Evolutionary conservation across 805 yeast genomes (phyloP).

Genomic region (Starmerella vaccinii): DNA sequence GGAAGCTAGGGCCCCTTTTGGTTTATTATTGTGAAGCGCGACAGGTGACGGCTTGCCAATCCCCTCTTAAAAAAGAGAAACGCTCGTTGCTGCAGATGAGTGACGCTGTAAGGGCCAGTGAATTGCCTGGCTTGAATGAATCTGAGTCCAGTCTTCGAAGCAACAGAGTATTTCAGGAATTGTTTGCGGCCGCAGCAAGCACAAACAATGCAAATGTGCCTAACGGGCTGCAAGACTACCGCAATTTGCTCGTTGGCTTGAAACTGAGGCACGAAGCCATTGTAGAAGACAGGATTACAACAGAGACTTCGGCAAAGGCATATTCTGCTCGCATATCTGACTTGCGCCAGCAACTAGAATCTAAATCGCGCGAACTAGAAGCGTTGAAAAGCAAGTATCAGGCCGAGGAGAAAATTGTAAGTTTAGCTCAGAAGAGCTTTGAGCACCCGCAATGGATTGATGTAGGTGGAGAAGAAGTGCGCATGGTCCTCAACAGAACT

Average conservation of each 20-base stretch:
- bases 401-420: conserved; percentile 11
- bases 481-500: conserved; percentile 4
- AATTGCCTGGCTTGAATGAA: background rate
- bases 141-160: background rate
- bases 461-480: conserved; percentile 1
- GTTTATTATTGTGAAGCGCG: no score
- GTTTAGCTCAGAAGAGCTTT: conserved; percentile 6
- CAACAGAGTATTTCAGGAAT: background rate
- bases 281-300: background rate
- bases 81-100: background rate
- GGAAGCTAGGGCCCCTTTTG: no score
- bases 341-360: conserved; percentile 5
- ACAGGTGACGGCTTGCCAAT: no score
- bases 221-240: background rate
- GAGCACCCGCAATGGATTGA: background rate
- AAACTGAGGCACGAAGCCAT: conserved; percentile 10
- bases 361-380: conserved; percentile 20
- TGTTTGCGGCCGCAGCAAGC: background rate
- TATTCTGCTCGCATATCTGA: background rate
- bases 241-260: conserved; percentile 8
- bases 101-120: background rate
- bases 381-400: conserved; percentile 18
- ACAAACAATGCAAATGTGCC: background rate
- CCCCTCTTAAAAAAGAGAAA: no score
- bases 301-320: background rate